Evolutionary conservation across 306 rosid genomes (phyloP), one percentile per base, ranked within the genome.

Genomic region (Casuarina equisetifolia): DNA sequence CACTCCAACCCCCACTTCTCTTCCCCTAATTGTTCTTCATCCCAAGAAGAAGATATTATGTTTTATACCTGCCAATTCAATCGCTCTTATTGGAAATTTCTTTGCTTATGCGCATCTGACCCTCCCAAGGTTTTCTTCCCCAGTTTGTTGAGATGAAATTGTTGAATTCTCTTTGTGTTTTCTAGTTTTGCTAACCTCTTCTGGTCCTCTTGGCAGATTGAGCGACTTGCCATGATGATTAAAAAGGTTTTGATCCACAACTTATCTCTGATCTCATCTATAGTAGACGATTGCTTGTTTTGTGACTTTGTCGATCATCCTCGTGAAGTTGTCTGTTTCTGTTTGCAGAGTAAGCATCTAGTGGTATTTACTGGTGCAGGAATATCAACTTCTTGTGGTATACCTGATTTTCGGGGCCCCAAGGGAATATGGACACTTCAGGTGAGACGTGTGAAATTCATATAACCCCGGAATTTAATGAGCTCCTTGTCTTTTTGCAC

Each of bases 341-440:
- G 66, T 79, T 82, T 91, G 93, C 88, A 95, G 99, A 87, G 99
- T 84, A 95, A 92, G 91, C 99, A 95, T 88, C 89, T 95, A 75
- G 97, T 95, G 78, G 97, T 91, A 84, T 95, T 95, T 88, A 95
- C 99, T 6, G 99, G 99, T 32, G 97, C 97, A 49, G 99, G 99
- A 83, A 92, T 95, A 81, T 95, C 99, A 70, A 95, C 99, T 75
- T 89, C 99, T 78, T 88, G 97, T 82, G 99, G 99, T 73, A 92
- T 95, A 83, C 99, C 99, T 58, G 99, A 95, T 84, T 95, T 95
- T 78, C 91, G 99, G 79, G 99, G 97, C 80, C 99, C 97, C 69
- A 95, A 87, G 80, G 99, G 99, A 82, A 92, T 95, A 81, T 95
- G 97, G 97, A 95, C 99, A 0, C 97, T 95, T 80, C 99, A 95